phyloP scores from a whole-genome alignment of 305 asterid genomes.

The Rubia peregrina region DNA sequence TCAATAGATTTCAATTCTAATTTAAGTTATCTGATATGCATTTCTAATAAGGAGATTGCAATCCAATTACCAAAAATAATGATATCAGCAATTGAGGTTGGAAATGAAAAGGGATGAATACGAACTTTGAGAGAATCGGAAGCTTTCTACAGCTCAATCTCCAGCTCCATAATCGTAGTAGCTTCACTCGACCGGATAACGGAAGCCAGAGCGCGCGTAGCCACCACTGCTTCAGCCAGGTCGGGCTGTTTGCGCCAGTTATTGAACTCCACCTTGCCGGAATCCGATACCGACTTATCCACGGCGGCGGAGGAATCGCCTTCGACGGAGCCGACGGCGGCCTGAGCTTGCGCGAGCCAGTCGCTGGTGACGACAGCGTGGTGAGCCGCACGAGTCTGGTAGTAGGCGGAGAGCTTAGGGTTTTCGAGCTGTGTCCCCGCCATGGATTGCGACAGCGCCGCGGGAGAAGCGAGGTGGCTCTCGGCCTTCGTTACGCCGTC shows the following conservation, averaged over 20 bases:
- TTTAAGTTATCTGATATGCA: too few relatives aligned
- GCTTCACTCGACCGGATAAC: constrained; percentile 78
- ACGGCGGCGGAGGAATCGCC: constrained; percentile 28
- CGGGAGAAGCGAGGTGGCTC: constrained; percentile 34
- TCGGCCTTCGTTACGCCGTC: constrained; percentile 35
- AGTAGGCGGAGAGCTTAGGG: constrained; percentile 63
- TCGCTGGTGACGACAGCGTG: constrained; percentile 88
- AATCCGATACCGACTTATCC: constrained; percentile 5
- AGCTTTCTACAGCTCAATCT: constrained; percentile 79
- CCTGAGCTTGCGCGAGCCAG: constrained; percentile 86
- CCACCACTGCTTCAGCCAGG: constrained; percentile 96
- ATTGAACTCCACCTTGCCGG: constrained; percentile 58
- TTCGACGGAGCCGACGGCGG: constrained; percentile 38
- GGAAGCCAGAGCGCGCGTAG: constrained; percentile 83
- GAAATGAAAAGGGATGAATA: background rate
- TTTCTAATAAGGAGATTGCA: background rate
- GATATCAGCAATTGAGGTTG: background rate
- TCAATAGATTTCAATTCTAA: background rate
- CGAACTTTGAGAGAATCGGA: constrained; percentile 74
- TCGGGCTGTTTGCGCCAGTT: constrained; percentile 86
- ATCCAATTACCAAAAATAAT: background rate
- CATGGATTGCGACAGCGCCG: constrained; percentile 22
- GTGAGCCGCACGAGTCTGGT: constrained; percentile 80
- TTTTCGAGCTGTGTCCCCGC: constrained; percentile 38
- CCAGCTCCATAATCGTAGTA: constrained; percentile 89